Base-by-base conservation (phyloP, 768 basidiomycete species). In the Galerina sulciceps region DNA sequence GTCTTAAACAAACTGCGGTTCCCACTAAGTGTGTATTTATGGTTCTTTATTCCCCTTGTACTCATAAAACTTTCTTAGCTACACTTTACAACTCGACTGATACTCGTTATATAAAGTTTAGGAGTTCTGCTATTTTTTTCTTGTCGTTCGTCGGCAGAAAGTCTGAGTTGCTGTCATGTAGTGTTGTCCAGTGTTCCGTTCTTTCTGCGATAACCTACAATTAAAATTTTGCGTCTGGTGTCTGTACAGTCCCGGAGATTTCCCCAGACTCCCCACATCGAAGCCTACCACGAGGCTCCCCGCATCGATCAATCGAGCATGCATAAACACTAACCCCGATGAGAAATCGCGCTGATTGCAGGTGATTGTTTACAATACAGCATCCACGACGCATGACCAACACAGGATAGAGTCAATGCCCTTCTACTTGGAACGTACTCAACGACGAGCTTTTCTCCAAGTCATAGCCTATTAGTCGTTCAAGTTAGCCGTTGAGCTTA, bases 1-100 rank as follows among this genome's bases (percentile, higher is more conserved):
- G 75, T 6, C 65, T 79, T 58, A 70, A 69, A 59, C 76, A 79
- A 53, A 64, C 49, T 3, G 62, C 62, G 22, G 75, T 79, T 36
- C 71, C 76, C n/a, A 72, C 75, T 10, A 71, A 63, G 76, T 76
- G 60, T 60, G 76, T 65, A 36, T 10, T n/a, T 9, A 31, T 35
- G 6, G 6, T 41, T 22, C 47, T 18, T 4, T 23, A 15, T 14
- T 17, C n/a, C 10, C 17, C 4, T 4, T 38, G 2, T 35, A 26
- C n/a, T 18, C 14, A 40, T 44, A n/a, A 34, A 34, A 17, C 35
- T 41, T 9, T 18, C 9, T 49, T 54, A 64, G 62, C 48, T 64
- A 60, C 43, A 55, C 54, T 26, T 38, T 64, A 18, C 53, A 51
- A 17, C 59, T 64, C 20, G 55, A 58, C 36, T 62, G 40, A 55